These are phyloP conservation scores for Cutaneotrichosporon arboriforme DNA, from an alignment of 1,284 basidiomycete genomes.

Conservation along the genomic window DNA sequence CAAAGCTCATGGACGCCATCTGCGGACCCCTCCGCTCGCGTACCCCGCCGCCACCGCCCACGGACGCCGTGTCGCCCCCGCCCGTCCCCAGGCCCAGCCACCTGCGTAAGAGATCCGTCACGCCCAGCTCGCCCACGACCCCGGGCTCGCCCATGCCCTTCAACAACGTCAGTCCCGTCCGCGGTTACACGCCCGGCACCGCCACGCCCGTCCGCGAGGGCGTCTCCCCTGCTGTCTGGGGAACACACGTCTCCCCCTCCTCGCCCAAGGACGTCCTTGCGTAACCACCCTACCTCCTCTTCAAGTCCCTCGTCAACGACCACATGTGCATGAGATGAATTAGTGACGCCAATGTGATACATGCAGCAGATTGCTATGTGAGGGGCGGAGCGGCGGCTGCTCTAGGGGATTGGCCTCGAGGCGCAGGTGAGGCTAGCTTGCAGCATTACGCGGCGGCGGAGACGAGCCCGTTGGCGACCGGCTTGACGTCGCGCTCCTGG, in stretches of 20 bases:
- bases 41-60: not conserved
- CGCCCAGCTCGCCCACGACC: not conserved
- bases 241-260: too few relatives aligned
- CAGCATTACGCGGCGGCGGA: not conserved
- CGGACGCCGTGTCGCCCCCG: not conserved
- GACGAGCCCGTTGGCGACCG: not conserved
- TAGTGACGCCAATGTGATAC: not conserved
- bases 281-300: too few relatives aligned
- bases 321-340: not conserved
- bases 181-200: not conserved
- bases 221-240: too few relatives aligned
- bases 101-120: not conserved
- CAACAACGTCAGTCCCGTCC: not conserved
- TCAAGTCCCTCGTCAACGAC: not conserved
- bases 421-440: too few relatives aligned
- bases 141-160: not conserved
- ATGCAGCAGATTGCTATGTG: not conserved
- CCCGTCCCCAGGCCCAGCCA: not conserved
- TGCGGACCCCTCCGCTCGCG: conserved; percentile 3
- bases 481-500: not conserved
- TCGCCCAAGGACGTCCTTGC: too few relatives aligned
- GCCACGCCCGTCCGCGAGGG: too few relatives aligned
- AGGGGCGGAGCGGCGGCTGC: too few relatives aligned
- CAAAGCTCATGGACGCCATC: conserved; percentile 27
- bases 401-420: too few relatives aligned